Base-by-base conservation (phyloP, 2,329 filamentous ascomycete genomes). In the Colletotrichum cereale region DNA sequence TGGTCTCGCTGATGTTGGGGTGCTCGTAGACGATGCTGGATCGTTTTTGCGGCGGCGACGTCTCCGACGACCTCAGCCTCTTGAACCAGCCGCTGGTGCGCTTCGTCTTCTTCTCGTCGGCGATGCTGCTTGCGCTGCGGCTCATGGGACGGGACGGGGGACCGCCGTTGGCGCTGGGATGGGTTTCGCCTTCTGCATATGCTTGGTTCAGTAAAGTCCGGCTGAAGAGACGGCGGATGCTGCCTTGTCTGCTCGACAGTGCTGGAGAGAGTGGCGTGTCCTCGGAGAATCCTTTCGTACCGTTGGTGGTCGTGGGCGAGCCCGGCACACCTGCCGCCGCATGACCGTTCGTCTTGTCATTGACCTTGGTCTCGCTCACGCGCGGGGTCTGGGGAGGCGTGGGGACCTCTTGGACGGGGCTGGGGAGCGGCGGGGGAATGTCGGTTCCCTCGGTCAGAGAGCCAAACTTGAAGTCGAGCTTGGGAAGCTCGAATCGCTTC, bases 11-110 rank as follows among this genome's bases (percentile, higher is more conserved):
- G 56, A 38, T 71, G 67, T 77, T 75, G 52, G 72, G 62, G 31
- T 83, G 80, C 56, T 86, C 81, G 67, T 84, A 82, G 57, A 84
- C 74, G 69, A 84, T 77, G 76, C 84, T 86, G 56, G 82, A 76
- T 50, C 86, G 79, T 74, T 83, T 86, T 75, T 79, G 77, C 24
- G 71, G 79, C 53, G 77, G 73, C 10, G 76, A 74, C 12, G 78
- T 72, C 24, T 82, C 80, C 62, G 81, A 78, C 42, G 81, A 80
- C 68, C 86, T 83, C 75, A 90, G 82, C 69, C 87, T 84, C 74
- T 85, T 84, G 75, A 90, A 90, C 88, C 88, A 90, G 48, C 87
- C 87, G 76, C 88, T 90, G 75, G 82, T 82, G 71, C 88, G 86
- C 78, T 84, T 89, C 72, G 85, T 79, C 78, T 87, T 89, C 75